These are phyloP conservation scores for Dactylellina haptotyla DNA, from an alignment of 2,329 filamentous ascomycete species.

Conservation along the genomic window DNA sequence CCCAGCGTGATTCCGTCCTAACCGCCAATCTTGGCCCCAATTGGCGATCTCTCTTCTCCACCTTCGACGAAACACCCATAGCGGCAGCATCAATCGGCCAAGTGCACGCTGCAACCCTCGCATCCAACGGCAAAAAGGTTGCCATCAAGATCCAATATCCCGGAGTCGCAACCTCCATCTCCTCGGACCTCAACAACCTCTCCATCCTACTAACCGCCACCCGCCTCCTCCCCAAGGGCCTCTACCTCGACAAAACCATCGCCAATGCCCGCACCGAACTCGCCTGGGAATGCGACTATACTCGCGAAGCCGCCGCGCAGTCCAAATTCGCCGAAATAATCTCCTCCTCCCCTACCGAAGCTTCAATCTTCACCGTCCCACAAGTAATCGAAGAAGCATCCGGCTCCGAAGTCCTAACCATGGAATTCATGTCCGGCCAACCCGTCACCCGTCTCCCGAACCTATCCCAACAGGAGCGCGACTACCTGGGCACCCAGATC, in stretches of 20 bases:
- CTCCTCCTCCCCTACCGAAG: conserved; percentile 68
- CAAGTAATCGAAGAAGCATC: conserved; percentile 80
- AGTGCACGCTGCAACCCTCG: conserved; percentile 85
- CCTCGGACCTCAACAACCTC: conserved; percentile 94
- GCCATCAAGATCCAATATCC: conserved; percentile 98
- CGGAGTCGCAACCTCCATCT: conserved; percentile 93
- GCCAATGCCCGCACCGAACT: conserved; percentile 92
- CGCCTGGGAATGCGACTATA: conserved; percentile 96
- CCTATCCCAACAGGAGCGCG: conserved; percentile 82
- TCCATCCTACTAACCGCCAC: conserved; percentile 90
- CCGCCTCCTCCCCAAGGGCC: conserved; percentile 84
- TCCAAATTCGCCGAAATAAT: conserved; percentile 80
- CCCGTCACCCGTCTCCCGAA: conserved; percentile 82
- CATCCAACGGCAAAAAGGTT: conserved; percentile 75
- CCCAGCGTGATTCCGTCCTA: conserved; percentile 87
- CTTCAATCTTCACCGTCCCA: conserved; percentile 80
- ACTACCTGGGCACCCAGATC: conserved; percentile 70
- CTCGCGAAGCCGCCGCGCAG: conserved; percentile 84
- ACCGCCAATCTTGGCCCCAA: conserved; percentile 78
- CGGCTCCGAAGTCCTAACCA: conserved; percentile 87
- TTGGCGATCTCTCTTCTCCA: conserved; percentile 83
- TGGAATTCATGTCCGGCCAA: conserved; percentile 87
- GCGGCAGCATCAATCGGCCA: conserved; percentile 97
- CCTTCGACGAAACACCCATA: conserved; percentile 90
- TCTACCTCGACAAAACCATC: conserved; percentile 97